These are phyloP conservation scores for Leccinum disarticulatum DNA, from an alignment of 768 basidiomycete species.

Conservation along the genomic window DNA sequence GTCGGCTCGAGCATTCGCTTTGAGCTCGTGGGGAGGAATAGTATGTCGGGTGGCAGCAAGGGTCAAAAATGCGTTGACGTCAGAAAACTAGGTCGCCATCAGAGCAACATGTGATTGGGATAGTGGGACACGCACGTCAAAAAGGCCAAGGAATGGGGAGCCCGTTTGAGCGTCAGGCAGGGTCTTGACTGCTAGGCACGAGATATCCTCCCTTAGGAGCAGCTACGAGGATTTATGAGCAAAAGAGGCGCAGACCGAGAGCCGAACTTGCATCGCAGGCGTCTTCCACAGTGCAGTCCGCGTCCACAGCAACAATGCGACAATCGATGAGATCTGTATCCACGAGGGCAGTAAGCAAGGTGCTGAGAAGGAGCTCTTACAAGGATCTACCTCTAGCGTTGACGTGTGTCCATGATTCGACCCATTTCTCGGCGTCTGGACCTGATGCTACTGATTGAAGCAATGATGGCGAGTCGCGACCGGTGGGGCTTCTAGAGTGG, in stretches of 20 bases:
- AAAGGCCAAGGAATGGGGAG: conserved; percentile 54
- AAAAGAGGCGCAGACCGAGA: not conserved
- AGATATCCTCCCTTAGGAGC: conserved; percentile 58
- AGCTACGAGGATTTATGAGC: conserved; percentile 38
- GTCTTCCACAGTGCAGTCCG: conserved; percentile 76
- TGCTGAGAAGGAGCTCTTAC: not conserved
- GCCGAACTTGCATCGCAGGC: conserved; percentile 66
- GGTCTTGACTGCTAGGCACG: conserved; percentile 63
- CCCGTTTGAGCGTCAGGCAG: conserved; percentile 21
- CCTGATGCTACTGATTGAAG: conserved; percentile 14
- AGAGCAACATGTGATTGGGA: conserved; percentile 5
- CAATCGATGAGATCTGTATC: conserved; percentile 66
- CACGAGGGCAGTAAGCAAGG: not conserved
- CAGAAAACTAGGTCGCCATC: conserved; percentile 58
- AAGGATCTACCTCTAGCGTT: conserved; percentile 53
- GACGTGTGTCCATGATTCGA: conserved; percentile 54
- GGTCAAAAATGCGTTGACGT: conserved; percentile 86
- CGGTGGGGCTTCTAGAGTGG: conserved; percentile 13
- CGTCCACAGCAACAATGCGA: conserved; percentile 62
- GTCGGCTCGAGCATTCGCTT: conserved; percentile 56
- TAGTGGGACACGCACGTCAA: conserved; percentile 57
- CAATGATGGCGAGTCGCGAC: conserved; percentile 19
- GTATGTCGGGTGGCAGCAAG: conserved; percentile 80
- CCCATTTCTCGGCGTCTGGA: conserved; percentile 51
- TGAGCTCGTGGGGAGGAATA: conserved; percentile 56